Conservation (phyloP, 192 early-diverging fungal species). For the Bifiguratus adelaidae region DNA sequence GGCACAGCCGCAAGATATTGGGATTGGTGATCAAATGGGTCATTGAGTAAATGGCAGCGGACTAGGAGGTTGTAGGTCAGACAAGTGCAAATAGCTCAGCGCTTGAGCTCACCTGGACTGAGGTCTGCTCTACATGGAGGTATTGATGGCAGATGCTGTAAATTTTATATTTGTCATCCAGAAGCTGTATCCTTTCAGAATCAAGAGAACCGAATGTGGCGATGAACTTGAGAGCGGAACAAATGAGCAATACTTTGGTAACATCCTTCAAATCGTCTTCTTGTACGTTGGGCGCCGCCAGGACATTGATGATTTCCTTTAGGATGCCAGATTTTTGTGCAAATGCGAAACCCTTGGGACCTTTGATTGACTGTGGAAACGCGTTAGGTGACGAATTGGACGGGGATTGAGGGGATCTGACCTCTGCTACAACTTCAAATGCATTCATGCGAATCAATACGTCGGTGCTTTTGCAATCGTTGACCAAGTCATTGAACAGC, state of each 20-base stretch:
- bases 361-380: conserved; percentile 7
- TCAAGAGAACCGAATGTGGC: too few relatives aligned
- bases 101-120: too few relatives aligned
- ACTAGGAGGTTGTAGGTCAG: too few relatives aligned
- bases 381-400: conserved; percentile 11
- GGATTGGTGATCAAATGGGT: too few relatives aligned
- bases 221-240: conserved; percentile 34
- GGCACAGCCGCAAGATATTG: too few relatives aligned
- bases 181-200: too few relatives aligned
- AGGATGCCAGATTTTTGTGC: conserved; percentile 19
- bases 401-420: conserved; percentile 3
- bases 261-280: conserved; percentile 13
- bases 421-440: conserved; percentile 30
- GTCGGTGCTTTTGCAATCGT: conserved; percentile 23
- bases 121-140: too few relatives aligned
- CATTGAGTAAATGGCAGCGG: too few relatives aligned
- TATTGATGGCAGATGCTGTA: too few relatives aligned
- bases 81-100: too few relatives aligned
- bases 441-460: conserved; percentile 31
- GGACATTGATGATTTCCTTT: conserved; percentile 12
- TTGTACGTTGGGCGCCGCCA: too few relatives aligned
- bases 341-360: conserved; percentile 24
- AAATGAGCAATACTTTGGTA: conserved; percentile 14
- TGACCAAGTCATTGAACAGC: conserved; percentile 15
- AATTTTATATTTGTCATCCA: too few relatives aligned